phyloP scores from a whole-genome alignment of 139 green algal species.

The Tetradesmus lagerheimii region DNA sequence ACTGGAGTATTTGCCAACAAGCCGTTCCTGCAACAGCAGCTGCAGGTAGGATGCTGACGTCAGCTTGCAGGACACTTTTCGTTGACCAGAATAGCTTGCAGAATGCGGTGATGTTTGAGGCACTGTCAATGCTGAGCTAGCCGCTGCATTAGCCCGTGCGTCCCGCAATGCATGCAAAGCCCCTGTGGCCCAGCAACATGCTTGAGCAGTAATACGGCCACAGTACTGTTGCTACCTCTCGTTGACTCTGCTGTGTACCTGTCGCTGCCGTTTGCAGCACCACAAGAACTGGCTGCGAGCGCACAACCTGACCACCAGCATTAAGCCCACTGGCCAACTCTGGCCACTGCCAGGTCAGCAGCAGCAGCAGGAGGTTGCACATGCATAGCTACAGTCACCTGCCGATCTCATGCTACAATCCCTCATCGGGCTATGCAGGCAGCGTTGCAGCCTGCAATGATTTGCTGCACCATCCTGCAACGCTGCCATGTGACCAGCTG shows the following conservation, averaged over 20 bases:
- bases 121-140: no score
- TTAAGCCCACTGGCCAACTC: background rate
- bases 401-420: background rate
- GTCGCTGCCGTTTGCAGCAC: background rate
- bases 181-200: no score
- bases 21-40: background rate
- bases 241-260: background rate
- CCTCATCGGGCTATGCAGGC: background rate
- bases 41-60: background rate
- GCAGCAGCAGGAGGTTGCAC: background rate
- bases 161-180: no score
- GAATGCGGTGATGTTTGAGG: no score
- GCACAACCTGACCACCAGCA: background rate
- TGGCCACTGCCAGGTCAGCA: background rate
- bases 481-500: background rate
- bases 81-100: background rate
- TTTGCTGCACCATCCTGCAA: background rate
- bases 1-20: background rate
- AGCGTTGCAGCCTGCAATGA: background rate
- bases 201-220: no score
- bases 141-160: no score
- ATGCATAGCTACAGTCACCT: background rate
- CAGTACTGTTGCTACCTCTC: no score
- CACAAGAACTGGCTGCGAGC: background rate
- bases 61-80: background rate